Percentiles rank a stretch among this genome's conserved stretches.
These are phyloP conservation scores for Talaromyces pinophilus DNA, from an alignment of 2,329 filamentous ascomycete species.

Conservation along the genomic window DNA sequence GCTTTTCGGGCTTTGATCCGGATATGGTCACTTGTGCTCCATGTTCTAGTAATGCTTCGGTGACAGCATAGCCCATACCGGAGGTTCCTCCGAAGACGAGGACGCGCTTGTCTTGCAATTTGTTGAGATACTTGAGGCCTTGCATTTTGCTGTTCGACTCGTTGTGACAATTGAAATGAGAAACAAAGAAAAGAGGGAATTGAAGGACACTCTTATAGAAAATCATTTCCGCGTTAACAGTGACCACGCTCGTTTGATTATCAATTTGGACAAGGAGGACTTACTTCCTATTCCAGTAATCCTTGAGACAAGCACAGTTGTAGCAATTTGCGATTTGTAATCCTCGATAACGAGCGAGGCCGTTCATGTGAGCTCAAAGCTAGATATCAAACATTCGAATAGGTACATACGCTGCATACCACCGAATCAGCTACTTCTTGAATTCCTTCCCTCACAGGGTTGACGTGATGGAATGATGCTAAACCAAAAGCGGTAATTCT, in stretches of 20 bases:
- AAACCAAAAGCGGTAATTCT: not conserved
- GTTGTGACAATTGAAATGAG: not conserved
- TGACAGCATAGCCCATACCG: constrained; percentile 56
- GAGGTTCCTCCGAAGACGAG: constrained; percentile 56
- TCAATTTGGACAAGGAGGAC: not conserved
- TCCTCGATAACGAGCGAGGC: not conserved
- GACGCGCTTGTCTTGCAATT: constrained; percentile 49
- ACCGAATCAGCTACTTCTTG: not conserved
- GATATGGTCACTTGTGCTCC: constrained; percentile 53
- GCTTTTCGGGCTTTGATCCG: constrained; percentile 45
- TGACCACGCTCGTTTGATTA: not conserved
- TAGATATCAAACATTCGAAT: not conserved
- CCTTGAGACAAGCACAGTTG: constrained; percentile 11
- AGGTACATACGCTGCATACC: not conserved
- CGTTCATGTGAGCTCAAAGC: not conserved
- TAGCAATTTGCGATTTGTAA: not conserved
- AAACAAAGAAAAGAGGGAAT: not conserved
- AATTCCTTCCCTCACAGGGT: not conserved
- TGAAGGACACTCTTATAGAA: not conserved
- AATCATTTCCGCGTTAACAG: not conserved
- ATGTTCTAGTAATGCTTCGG: constrained; percentile 54
- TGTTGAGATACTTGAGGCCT: constrained; percentile 32
- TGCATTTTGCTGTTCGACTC: not conserved
- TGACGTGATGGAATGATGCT: not conserved
- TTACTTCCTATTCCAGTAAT: constrained; percentile 12